Evolutionary conservation across 352 stramenopile species (phyloP), one percentile per base, ranked within the genome.

Genomic region (Pythium folliculosum): DNA sequence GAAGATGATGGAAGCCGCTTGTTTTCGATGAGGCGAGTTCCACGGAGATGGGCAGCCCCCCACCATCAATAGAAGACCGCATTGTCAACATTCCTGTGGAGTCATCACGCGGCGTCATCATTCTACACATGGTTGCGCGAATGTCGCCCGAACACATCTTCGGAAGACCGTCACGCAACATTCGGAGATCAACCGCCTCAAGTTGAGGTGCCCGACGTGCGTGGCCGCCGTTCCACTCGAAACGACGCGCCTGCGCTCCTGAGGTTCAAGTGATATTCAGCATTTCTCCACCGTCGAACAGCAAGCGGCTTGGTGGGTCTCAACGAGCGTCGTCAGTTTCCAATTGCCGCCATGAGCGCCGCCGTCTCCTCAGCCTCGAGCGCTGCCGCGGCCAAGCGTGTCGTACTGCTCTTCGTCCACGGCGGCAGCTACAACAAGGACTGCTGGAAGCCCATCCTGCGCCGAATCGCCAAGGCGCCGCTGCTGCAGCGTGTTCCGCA

Each of bases 381-480:
- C 43, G 21, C 4, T 40, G 21, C 30, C 27, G 14, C n/a, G 10
- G 5, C 43, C 21, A 44, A 69, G 17, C 64, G 64, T n/a, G 51
- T 65, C 27, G 64, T 70, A 37, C 38, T 85, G 58, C 67, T 85
- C n/a, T 85, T 84, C 53, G 69, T 64, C 37, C 77, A 84, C 66
- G 75, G 69, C 51, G 72, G 69, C 5, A 72, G 77, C 27, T 80
- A 79, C 70, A 80, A 77, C 61, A 73, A 77, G 40, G 47, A 80
- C n/a, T 58, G 62, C 55, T 84, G 77, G 77, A 65, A 71, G 19
- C 77, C 77, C 2, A 77, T 82, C 50, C 57, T 81, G 38, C 62
- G 65, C 12, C 75, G 75, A 10, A 4, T 84, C 27, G 16, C 71
- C 52, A 40, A 9, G 0, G 70, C 77, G 2, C 49, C 67, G 4